Conservation (phyloP, 2,329 filamentous ascomycete genomes). For the Ascochyta lentis region DNA sequence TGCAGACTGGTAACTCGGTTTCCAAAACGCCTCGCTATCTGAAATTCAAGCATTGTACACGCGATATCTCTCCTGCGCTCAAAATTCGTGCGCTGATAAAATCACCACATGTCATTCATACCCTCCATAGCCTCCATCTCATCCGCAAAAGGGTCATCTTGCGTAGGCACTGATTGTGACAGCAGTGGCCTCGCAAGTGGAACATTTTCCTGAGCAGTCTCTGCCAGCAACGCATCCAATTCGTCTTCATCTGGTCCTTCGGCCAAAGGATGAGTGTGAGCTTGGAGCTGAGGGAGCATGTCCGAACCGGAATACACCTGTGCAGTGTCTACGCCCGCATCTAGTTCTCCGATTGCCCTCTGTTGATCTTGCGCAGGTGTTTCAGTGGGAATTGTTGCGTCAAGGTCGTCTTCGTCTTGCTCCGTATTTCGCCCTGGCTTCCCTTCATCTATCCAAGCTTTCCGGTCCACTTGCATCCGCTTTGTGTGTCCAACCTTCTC, state of each 20-base stretch:
- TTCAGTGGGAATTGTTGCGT: not conserved
- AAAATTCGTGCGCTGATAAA: not conserved
- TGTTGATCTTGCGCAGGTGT: conserved; percentile 2
- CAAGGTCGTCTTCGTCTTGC: conserved; percentile 33
- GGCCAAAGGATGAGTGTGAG: conserved; percentile 19
- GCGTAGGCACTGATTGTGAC: conserved; percentile 14
- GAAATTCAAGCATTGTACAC: not conserved
- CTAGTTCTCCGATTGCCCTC: conserved; percentile 22
- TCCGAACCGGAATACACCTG: conserved; percentile 2
- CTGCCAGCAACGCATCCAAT: conserved; percentile 62
- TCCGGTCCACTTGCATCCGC: conserved; percentile 73
- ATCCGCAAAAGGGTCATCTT: conserved; percentile 48
- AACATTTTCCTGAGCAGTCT: conserved; percentile 43
- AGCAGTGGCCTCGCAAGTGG: conserved; percentile 17
- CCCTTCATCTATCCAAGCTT: conserved; percentile 82
- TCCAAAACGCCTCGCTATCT: conserved; percentile 38
- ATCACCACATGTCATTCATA: conserved; percentile 48
- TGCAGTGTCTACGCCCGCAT: not conserved
- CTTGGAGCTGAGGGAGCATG: not conserved
- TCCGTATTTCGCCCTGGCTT: conserved; percentile 58
- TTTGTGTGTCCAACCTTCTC: conserved; percentile 93
- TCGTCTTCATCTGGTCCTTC: conserved; percentile 58
- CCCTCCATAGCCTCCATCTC: conserved; percentile 51
- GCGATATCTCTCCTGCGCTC: not conserved
- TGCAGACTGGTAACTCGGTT: not conserved